Evolutionary conservation across 192 early-diverging fungal genomes (phyloP).

Genomic region (Oehlia diaphana): DNA sequence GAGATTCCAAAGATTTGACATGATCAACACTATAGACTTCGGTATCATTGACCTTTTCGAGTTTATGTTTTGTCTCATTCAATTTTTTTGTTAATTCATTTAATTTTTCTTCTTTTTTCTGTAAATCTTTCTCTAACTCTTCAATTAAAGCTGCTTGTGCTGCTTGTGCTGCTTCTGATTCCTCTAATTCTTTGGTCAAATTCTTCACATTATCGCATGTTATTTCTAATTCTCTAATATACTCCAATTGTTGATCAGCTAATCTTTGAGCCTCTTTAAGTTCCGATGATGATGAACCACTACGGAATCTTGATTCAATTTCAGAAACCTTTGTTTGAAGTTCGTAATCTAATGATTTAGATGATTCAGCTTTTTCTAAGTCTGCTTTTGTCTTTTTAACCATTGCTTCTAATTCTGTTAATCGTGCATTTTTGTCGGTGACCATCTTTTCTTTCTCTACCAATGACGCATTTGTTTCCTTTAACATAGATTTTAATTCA

Average conservation of each 20-base stretch:
- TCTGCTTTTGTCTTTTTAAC: not conserved
- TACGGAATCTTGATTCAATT: no score
- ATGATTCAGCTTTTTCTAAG: not conserved
- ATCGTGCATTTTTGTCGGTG: not conserved
- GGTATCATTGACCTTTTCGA: not conserved
- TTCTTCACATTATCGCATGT: not conserved
- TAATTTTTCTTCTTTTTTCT: not conserved
- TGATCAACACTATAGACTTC: not conserved
- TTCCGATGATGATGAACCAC: not conserved
- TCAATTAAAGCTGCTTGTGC: not conserved
- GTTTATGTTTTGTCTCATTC: not conserved
- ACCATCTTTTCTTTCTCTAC: not conserved
- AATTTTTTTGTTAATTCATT: not conserved
- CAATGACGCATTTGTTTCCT: not conserved
- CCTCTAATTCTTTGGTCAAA: not conserved
- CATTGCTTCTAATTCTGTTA: not conserved
- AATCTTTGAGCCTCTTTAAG: not conserved
- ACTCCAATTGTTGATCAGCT: not conserved
- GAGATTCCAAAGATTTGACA: not conserved
- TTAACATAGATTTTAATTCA: constrained; percentile 8
- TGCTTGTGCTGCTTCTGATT: not conserved
- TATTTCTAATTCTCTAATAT: constrained; percentile 3
- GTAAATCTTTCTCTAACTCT: not conserved
- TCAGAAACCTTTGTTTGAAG: not conserved
- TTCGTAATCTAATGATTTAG: not conserved